Evolutionary conservation across 169 alveolate genomes (phyloP).

Genomic region (Haemoproteus tartakovskyi): DNA sequence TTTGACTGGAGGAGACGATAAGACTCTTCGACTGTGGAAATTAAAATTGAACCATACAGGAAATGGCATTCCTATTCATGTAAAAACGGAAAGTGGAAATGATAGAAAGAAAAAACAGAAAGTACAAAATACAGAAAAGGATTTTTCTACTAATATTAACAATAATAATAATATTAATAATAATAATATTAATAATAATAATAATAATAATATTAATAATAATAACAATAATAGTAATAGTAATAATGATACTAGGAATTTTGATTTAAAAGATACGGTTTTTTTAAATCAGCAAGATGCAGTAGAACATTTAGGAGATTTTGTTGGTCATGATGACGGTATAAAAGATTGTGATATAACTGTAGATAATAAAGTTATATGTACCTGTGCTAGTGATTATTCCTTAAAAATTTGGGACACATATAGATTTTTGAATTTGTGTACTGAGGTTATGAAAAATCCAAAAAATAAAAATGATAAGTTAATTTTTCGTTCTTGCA

Average conservation of each 20-base stretch:
- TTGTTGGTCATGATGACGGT: constrained; percentile 44
- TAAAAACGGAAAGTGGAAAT: no score
- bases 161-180: neutral
- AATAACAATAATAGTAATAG: no score
- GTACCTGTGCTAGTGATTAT: constrained; percentile 38
- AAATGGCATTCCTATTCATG: no score
- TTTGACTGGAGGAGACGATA: constrained; percentile 76
- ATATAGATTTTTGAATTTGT: constrained; percentile 25
- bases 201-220: no score
- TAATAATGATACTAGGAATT: no score
- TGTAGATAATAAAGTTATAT: constrained; percentile 17
- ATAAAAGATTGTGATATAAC: constrained; percentile 63
- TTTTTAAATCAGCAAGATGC: no score
- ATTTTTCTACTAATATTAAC: neutral
- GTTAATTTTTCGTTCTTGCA: constrained; percentile 50
- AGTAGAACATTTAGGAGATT: constrained; percentile 42
- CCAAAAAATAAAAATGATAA: constrained; percentile 49
- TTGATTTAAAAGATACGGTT: no score
- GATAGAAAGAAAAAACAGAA: no score
- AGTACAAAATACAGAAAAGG: no score
- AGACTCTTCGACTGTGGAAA: constrained; percentile 72
- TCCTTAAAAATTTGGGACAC: constrained; percentile 60
- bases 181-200: constrained; percentile 4
- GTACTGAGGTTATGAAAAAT: constrained; percentile 33
- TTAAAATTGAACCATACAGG: no score